Evolutionary conservation across 371 early-diverging fungal species (phyloP), one percentile per base, ranked within the genome.

Genomic region (Basidiobolus meristosporus): DNA sequence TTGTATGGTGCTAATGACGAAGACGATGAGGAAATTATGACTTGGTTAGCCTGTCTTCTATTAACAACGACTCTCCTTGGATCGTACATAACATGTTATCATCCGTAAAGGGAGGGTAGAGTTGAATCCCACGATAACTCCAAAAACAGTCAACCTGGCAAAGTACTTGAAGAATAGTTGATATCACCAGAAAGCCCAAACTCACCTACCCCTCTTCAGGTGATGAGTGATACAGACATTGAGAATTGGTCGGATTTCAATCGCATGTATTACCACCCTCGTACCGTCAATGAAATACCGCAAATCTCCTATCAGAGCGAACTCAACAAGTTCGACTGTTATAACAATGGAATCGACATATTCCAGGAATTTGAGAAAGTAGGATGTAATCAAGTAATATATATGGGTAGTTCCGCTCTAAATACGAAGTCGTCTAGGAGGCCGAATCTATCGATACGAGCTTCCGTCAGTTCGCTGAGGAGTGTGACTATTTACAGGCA

Each of bases 171-270:
- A n/a, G n/a, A n/a, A n/a, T n/a, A n/a, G n/a, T n/a, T n/a, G n/a
- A n/a, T n/a, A n/a, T n/a, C n/a, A n/a, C n/a, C n/a, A n/a, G n/a
- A n/a, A n/a, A n/a, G n/a, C n/a, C n/a, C n/a, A n/a, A n/a, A n/a
- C n/a, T n/a, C n/a, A n/a, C n/a, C n/a, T n/a, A n/a, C n/a, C n/a
- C n/a, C n/a, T n/a, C n/a, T n/a, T n/a, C n/a, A n/a, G n/a, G n/a
- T n/a, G n/a, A n/a, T n/a, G n/a, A n/a, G n/a, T n/a, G 40, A 46
- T 7, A 34, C 37, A 20, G 37, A 20, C 3, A 41, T 73, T 36
- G 51, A 62, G 30, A 62, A 61, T 1, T 90, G 90, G 91, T 73
- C 90, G 0, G 90, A 90, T 47, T 83, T 65, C 49, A 79, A 74
- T 46, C 63, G 73, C 15, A 58, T 73, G 14, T 78, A 63, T 42